Evolutionary conservation across 768 basidiomycete genomes (phyloP), one percentile per base, ranked within the genome.

Genomic region (Boletales sp.): DNA sequence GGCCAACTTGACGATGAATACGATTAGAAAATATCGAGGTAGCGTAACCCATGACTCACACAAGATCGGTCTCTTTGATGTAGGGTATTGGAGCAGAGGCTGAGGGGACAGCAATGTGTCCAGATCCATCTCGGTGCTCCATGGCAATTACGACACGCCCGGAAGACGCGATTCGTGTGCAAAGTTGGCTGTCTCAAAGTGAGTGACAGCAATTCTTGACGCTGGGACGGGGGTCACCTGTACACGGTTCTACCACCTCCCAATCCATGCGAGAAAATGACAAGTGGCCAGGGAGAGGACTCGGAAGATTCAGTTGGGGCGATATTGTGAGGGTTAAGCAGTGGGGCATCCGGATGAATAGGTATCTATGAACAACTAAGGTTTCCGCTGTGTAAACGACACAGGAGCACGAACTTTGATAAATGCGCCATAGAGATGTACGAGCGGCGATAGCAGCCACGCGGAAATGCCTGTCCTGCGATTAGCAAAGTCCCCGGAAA

Each of bases 201-300:
- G 12, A 50, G 30, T 46, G 38, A 45, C 18, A 15, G 19, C 35
- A 13, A 14, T 4, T 29, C 7, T 27, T 41, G 40, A 43, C 47
- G 38, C 35, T 24, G 38, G 17, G 40, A 13, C 17, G 40, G 7
- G 8, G 24, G 32, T 42, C 54, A 79, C 81, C 82, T 86, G 59
- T 92, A 91, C 2, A 82, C 78, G 0, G 82, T 87, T 18, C 83
- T 72, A 38, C 78, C 82, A 5, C 90, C 90, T 17, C 81, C 85
- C 18, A 93, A 78, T 17, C 91, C 91, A 70, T 93, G 91, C 10
- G 86, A 89, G 68, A 92, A 93, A 36, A 94, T 76, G 29, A 91
- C 80, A 29, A 94, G 75, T 0, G 89, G 87, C 87, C 87, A 89
- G 42, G 77, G 75, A 15, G 68, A 55, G 24, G 57, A 39, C 47